Evolutionary conservation across 352 stramenopile genomes (phyloP), one percentile per base, ranked within the genome.

Genomic region (Pythium guiyangense): DNA sequence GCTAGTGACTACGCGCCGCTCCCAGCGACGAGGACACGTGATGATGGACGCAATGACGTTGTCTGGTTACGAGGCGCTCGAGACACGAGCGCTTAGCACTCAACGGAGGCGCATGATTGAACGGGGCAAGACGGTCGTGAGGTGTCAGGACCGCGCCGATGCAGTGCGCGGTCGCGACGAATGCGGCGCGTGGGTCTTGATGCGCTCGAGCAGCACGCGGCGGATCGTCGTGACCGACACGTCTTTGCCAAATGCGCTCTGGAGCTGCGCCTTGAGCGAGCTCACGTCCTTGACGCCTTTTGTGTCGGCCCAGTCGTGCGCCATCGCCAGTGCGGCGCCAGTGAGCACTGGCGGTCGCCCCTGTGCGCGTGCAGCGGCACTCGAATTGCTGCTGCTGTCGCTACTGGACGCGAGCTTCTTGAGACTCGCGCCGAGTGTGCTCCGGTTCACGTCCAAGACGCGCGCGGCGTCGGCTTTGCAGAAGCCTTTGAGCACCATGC

Each of bases 191-290:
- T 12, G 6, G 31, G 31, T 14, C 31, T 37, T 37, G 31, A 37
- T 12, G 46, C 29, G 22, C 37, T 55, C 26, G 31, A n/a, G 49
- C 35, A 54, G 31, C n/a, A 54, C 49, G 20, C 49, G 49, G 49
- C 49, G 49, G 31, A 54, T 42, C 9, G 49, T 54, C 10, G 49
- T 42, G 20, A 46, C 27, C 29, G 49, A 54, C 20, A 54, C 49
- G 14, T 40, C 35, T 17, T 31, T 44, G 11, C 34, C 34, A 25
- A 54, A 54, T n/a, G 39, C 20, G 11, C 27, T 34, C n/a, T 42
- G 49, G 15, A 54, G 17, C n/a, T 20, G 20, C 18, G 49, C 49
- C 2, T 40, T 54, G 17, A 54, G 34, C 6, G 29, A 12, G 4
- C 31, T 40, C 49, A 42, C 31, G 14, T 31, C 20, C 35, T 46